These are phyloP conservation scores for Senna siamea DNA, from an alignment of 306 rosid genomes.

Conservation along the genomic window DNA sequence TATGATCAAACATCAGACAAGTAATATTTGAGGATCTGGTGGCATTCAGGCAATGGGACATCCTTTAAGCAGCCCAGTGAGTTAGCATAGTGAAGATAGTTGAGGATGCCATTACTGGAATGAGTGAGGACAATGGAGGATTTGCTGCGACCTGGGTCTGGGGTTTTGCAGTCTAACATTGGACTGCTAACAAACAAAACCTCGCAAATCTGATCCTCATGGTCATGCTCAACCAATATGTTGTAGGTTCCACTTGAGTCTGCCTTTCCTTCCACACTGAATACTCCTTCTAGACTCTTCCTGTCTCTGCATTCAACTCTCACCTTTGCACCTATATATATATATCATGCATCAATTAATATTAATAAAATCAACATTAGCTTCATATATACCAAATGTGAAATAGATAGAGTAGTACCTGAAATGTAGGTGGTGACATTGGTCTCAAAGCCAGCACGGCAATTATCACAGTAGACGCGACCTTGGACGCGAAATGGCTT, in stretches of 20 bases:
- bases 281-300: conserved; percentile 37
- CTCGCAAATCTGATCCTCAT: conserved; percentile 58
- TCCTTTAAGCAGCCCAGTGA: conserved; percentile 64
- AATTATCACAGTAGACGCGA: conserved; percentile 75
- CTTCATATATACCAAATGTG: too few species aligned
- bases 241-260: conserved; percentile 57
- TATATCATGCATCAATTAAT: too few species aligned
- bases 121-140: conserved; percentile 62
- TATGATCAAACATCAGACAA: conserved; percentile 37
- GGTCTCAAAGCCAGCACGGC: conserved; percentile 84
- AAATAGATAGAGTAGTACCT: conserved; percentile 28
- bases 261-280: conserved; percentile 50
- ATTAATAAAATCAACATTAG: too few species aligned
- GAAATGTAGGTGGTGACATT: conserved; percentile 51
- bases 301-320: conserved; percentile 60
- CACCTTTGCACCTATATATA: conserved; percentile 68
- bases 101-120: conserved; percentile 54
- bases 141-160: conserved; percentile 55
- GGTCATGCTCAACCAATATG: conserved; percentile 56
- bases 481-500: conserved; percentile 50
- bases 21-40: conserved; percentile 51
- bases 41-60: conserved; percentile 51
- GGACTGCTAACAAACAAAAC: conserved; percentile 59
- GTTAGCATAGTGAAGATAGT: conserved; percentile 54
- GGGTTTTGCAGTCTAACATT: conserved; percentile 36